phyloP scores from a whole-genome alignment of 176 grass and related monocot genomes.

The Carex cristatella region DNA sequence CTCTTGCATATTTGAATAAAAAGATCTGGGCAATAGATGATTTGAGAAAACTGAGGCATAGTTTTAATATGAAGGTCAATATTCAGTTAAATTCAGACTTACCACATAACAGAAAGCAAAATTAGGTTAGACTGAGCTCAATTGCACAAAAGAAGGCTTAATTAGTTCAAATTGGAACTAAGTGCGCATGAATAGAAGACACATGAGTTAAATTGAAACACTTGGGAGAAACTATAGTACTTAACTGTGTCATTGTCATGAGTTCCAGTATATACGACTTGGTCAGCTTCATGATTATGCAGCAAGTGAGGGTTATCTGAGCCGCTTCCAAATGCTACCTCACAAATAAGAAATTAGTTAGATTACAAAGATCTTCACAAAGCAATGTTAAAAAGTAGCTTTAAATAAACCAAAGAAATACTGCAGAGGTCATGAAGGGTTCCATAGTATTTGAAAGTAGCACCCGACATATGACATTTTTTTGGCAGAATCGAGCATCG shows the following conservation, averaged over 20 bases:
- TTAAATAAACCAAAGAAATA: constrained; percentile 10
- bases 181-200: not conserved
- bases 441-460: not conserved
- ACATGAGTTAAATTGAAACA: not conserved
- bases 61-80: not conserved
- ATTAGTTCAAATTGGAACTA: not conserved
- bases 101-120: not conserved
- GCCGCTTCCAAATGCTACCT: constrained; percentile 69
- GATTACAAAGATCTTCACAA: not conserved
- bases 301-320: constrained; percentile 76
- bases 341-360: not conserved
- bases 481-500: not conserved
- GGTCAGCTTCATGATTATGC: constrained; percentile 91
- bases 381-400: not conserved
- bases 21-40: not conserved
- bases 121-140: not conserved
- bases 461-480: not conserved
- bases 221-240: not conserved
- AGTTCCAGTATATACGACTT: constrained; percentile 97
- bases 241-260: constrained; percentile 95
- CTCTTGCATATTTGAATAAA: not conserved
- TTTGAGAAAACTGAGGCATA: not conserved
- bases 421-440: not conserved
- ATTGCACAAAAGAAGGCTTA: not conserved
- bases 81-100: not conserved